A percentile compares a stretch with the other conserved stretches of the same genome.
Evolutionary conservation across 768 basidiomycete species (phyloP).

Genomic region (Auriscalpium microsporum): DNA sequence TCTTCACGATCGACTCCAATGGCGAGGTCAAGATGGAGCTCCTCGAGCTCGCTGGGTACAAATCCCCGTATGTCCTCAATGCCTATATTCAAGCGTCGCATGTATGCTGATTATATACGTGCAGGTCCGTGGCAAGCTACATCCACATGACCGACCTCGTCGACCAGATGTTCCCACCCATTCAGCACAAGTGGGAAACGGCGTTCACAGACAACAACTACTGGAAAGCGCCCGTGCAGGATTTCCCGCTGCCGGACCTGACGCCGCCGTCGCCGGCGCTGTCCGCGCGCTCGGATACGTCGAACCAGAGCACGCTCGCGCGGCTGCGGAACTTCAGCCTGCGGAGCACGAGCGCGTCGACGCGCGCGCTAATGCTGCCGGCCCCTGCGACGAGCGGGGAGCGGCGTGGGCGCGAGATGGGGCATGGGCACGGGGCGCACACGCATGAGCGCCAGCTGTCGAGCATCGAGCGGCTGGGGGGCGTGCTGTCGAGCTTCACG

Average conservation of each 20-base stretch:
- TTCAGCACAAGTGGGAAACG: constrained; percentile 78
- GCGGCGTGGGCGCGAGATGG: constrained; percentile 10
- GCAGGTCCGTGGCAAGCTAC: constrained; percentile 45
- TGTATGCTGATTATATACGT: background rate
- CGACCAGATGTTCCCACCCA: constrained; percentile 98
- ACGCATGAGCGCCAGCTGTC: constrained; percentile 61
- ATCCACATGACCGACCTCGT: constrained; percentile 99
- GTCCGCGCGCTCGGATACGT: constrained; percentile 87
- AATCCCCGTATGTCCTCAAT: constrained; percentile 64
- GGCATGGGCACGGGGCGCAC: constrained; percentile 9
- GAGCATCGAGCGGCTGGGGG: constrained; percentile 65
- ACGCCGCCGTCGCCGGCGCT: constrained; percentile 88
- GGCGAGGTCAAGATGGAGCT: constrained; percentile 97
- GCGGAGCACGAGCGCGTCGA: constrained; percentile 32
- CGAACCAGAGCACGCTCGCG: constrained; percentile 61
- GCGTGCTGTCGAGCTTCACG: constrained; percentile 43
- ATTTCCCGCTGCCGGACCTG: constrained; percentile 71
- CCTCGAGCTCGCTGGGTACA: constrained; percentile 93
- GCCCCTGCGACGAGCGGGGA: constrained; percentile 21
- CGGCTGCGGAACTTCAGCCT: constrained; percentile 74
- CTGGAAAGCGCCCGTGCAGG: constrained; percentile 79
- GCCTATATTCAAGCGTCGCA: background rate
- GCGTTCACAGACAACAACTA: constrained; percentile 97
- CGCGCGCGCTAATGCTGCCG: constrained; percentile 23
- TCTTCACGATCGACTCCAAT: constrained; percentile 93